Evolutionary conservation across 306 rosid species (phyloP).

Genomic region (Prosopis cineraria): DNA sequence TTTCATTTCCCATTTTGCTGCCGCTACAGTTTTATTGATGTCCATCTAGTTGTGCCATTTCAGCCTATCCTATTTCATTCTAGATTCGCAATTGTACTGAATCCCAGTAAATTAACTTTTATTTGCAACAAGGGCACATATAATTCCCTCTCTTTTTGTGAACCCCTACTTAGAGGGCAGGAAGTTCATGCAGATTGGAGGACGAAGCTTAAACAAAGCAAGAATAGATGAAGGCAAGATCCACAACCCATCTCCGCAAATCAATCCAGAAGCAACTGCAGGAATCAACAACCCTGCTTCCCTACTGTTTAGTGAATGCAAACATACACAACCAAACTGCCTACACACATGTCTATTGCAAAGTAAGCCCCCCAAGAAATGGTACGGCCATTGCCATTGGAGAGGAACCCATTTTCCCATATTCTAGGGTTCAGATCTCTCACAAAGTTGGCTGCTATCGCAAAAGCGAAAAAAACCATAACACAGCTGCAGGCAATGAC

Average conservation of each 20-base stretch:
- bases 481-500: constrained; percentile 77
- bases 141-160: background rate
- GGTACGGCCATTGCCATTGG: constrained; percentile 98
- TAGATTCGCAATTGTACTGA: background rate
- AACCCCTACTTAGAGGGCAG: constrained; percentile 43
- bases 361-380: constrained; percentile 83
- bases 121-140: background rate
- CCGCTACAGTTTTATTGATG: background rate
- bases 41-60: background rate
- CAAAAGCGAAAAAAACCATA: constrained; percentile 65
- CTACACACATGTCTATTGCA: constrained; percentile 85
- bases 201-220: constrained; percentile 63
- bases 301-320: constrained; percentile 50
- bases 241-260: constrained; percentile 96
- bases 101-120: background rate
- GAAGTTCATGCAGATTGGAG: constrained; percentile 88
- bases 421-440: constrained; percentile 55
- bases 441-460: constrained; percentile 63
- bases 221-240: constrained; percentile 82
- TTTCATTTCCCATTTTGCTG: background rate
- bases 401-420: constrained; percentile 73
- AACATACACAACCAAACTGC: constrained; percentile 71
- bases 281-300: constrained; percentile 71
- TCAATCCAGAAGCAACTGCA: constrained; percentile 89
- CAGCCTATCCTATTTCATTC: background rate